phyloP scores from a whole-genome alignment of 768 basidiomycete species.

The Tulasnella sp. region DNA sequence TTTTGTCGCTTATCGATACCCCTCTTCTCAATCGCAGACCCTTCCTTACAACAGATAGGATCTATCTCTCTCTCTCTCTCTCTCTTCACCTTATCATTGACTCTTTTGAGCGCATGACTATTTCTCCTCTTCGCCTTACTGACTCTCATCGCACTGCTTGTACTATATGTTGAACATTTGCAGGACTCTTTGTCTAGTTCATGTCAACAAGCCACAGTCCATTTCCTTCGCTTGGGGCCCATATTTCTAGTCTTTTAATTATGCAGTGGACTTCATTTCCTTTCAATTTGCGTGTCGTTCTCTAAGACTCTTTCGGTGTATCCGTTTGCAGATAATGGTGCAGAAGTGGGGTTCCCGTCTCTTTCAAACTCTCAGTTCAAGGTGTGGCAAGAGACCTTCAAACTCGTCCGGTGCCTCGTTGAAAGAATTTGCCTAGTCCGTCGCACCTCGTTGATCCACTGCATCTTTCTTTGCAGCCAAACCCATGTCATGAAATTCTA shows the following conservation, averaged over 20 bases:
- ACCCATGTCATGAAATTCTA: no score
- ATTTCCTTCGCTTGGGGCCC: neutral
- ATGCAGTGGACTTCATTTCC: neutral
- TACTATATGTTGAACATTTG: neutral
- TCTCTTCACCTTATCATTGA: neutral
- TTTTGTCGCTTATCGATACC: constrained; percentile 81
- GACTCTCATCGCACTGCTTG: neutral
- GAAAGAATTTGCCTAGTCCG: no score
- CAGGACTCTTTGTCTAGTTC: neutral
- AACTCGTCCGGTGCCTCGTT: no score
- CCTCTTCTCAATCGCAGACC: constrained; percentile 32
- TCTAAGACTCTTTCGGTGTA: no score
- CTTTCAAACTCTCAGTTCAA: no score
- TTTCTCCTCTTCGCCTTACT: neutral
- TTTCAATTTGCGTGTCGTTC: neutral
- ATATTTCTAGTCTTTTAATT: neutral
- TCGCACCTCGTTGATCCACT: no score
- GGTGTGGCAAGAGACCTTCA: no score
- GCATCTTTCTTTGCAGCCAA: no score
- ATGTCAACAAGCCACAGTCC: neutral
- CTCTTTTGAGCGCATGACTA: neutral
- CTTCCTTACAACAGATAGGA: constrained; percentile 2
- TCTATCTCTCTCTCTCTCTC: neutral
- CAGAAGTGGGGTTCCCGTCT: no score
- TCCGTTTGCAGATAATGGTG: no score